phyloP scores from a whole-genome alignment of 2,329 filamentous ascomycete genomes.

The Trichoderma asperellum region DNA sequence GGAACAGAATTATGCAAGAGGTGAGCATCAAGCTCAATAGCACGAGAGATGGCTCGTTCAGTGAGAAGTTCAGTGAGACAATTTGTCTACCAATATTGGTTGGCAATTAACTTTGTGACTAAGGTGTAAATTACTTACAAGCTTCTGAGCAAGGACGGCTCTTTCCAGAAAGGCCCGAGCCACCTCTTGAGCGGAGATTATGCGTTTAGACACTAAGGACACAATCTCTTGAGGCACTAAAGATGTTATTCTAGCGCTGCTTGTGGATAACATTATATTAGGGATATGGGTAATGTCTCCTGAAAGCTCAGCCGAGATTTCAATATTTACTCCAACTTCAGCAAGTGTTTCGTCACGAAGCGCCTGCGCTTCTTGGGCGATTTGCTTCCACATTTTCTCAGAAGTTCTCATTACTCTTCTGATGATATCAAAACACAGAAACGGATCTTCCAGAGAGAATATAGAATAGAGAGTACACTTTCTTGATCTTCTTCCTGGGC shows the following conservation, averaged over 20 bases:
- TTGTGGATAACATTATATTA: not conserved
- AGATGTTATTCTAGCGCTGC: not conserved
- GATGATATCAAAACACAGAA: not conserved
- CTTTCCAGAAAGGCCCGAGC: not conserved
- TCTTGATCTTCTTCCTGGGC: not conserved
- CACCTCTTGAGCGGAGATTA: not conserved
- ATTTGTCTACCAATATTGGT: not conserved
- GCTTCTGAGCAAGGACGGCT: not conserved
- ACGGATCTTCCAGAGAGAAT: not conserved
- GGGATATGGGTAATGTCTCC: not conserved
- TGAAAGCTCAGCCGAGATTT: not conserved
- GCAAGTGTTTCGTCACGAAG: conserved; percentile 2
- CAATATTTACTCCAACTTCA: not conserved
- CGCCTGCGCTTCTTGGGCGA: not conserved
- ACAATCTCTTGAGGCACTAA: not conserved
- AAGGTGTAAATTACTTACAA: not conserved
- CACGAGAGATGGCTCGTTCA: not conserved
- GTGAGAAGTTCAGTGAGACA: conserved; percentile 1
- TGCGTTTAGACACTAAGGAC: not conserved
- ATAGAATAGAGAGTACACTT: not conserved
- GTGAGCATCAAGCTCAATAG: not conserved
- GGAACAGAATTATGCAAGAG: not conserved
- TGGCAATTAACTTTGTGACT: not conserved
- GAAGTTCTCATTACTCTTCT: not conserved
- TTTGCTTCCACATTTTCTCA: not conserved